Evolutionary conservation across 2,329 filamentous ascomycete genomes (phyloP).

Genomic region (Pseudophaeomoniella oleicola): DNA sequence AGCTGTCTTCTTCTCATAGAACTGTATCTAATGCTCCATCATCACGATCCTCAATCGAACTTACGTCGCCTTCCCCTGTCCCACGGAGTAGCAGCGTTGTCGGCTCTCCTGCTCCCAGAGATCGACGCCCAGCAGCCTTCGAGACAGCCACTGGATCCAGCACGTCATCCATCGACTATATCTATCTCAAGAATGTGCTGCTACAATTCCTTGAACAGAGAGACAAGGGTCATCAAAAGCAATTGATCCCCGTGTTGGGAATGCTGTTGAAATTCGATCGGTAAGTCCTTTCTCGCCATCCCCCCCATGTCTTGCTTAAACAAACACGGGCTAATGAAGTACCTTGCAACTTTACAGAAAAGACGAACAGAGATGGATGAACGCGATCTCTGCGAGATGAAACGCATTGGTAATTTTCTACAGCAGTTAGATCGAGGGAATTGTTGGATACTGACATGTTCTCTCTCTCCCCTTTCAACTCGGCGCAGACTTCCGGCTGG

Average conservation of each 20-base stretch:
- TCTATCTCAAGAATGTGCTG: constrained; percentile 53
- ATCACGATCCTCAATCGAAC: constrained; percentile 43
- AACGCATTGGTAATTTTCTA: too few relatives aligned
- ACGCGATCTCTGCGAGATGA: constrained; percentile 47
- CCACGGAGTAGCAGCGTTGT: constrained; percentile 25
- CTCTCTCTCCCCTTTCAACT: too few relatives aligned
- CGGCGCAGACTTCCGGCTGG: too few relatives aligned
- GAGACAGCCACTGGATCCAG: constrained; percentile 21
- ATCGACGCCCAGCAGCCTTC: constrained; percentile 17
- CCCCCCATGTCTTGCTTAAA: neutral
- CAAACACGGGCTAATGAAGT: neutral
- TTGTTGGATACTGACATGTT: too few relatives aligned
- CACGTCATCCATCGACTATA: constrained; percentile 36
- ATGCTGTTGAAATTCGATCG: constrained; percentile 53
- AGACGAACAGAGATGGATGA: constrained; percentile 79
- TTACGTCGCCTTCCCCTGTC: neutral
- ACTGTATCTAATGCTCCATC: constrained; percentile 34
- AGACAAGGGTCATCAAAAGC: constrained; percentile 54
- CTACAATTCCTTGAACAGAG: constrained; percentile 52
- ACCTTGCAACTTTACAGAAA: constrained; percentile 25
- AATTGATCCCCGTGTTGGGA: constrained; percentile 50
- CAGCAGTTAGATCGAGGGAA: too few relatives aligned
- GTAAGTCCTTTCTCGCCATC: constrained; percentile 22
- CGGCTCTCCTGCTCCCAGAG: constrained; percentile 12
- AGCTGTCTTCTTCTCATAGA: constrained; percentile 16